phyloP scores from a whole-genome alignment of 2,329 filamentous ascomycete genomes.

The Aspergillus arachidicola region DNA sequence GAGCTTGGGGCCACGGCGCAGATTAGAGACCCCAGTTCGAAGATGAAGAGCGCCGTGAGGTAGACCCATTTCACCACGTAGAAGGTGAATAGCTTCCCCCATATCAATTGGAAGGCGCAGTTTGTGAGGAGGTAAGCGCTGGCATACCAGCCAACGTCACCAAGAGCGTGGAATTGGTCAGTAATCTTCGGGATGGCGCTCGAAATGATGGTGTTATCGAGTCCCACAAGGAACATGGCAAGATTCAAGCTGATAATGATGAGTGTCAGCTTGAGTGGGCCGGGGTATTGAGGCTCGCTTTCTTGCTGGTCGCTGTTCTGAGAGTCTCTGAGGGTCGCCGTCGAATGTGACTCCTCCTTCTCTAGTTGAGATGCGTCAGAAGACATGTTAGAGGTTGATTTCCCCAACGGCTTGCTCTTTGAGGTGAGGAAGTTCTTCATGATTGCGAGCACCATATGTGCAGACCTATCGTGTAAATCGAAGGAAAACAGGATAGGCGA shows the following conservation, averaged over 20 bases:
- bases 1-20: slow-evolving; percentile 5
- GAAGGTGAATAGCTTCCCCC: slow-evolving; percentile 12
- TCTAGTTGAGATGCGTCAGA: background rate
- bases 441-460: too few species aligned
- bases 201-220: slow-evolving; percentile 11
- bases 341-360: background rate
- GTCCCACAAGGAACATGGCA: slow-evolving; percentile 9
- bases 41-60: background rate
- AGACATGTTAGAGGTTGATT: background rate
- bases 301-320: background rate
- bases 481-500: background rate
- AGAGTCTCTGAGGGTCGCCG: background rate
- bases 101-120: slow-evolving; percentile 9
- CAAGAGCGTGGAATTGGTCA: slow-evolving; percentile 6
- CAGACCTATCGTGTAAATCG: background rate
- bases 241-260: slow-evolving; percentile 14
- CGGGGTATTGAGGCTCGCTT: background rate
- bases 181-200: slow-evolving; percentile 8
- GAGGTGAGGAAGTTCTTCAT: background rate
- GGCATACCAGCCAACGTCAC: slow-evolving; percentile 8
- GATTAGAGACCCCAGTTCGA: slow-evolving; percentile 8
- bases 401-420: too few species aligned
- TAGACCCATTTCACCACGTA: slow-evolving; percentile 7
- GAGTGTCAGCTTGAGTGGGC: slow-evolving; percentile 10
- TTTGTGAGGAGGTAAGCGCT: slow-evolving; percentile 8